phyloP scores from a whole-genome alignment of 2,329 filamentous ascomycete species.

The Claviceps pazoutovae region DNA sequence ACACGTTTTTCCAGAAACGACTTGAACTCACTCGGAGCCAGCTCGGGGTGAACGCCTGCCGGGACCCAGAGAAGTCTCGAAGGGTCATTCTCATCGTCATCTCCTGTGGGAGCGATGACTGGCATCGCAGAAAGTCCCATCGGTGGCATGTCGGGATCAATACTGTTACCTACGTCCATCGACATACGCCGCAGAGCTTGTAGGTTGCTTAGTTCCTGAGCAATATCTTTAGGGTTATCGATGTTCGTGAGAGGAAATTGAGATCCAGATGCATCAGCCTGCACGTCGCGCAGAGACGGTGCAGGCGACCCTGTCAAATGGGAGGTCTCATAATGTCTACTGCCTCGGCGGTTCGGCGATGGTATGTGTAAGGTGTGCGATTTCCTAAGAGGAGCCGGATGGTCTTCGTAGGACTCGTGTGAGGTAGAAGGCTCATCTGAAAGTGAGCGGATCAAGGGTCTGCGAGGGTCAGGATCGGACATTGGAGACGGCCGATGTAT shows the following conservation, averaged over 20 bases:
- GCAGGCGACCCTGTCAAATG: slow-evolving; percentile 37
- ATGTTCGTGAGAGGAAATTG: slow-evolving; percentile 82
- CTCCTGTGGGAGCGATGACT: slow-evolving; percentile 54
- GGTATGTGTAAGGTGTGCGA: slow-evolving; percentile 28
- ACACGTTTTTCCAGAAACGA: slow-evolving; percentile 90
- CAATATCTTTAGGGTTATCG: slow-evolving; percentile 75
- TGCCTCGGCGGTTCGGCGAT: slow-evolving; percentile 26
- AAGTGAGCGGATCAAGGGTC: slow-evolving; percentile 29
- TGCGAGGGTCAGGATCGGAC: slow-evolving; percentile 22
- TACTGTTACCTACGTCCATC: slow-evolving; percentile 72
- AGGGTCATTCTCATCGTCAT: slow-evolving; percentile 75
- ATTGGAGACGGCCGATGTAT: slow-evolving; percentile 21
- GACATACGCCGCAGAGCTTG: slow-evolving; percentile 85
- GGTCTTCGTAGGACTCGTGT: slow-evolving; percentile 18
- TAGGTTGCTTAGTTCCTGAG: slow-evolving; percentile 82
- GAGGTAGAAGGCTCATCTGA: slow-evolving; percentile 27
- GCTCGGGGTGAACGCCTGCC: slow-evolving; percentile 81
- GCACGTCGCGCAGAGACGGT: slow-evolving; percentile 38
- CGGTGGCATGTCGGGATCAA: slow-evolving; percentile 62
- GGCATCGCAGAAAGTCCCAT: slow-evolving; percentile 56
- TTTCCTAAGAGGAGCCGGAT: slow-evolving; percentile 23
- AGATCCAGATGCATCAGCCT: slow-evolving; percentile 44
- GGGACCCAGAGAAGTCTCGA: slow-evolving; percentile 92
- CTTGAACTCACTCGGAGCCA: slow-evolving; percentile 93
- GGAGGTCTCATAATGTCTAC: slow-evolving; percentile 27